Conservation (phyloP, 192 early-diverging fungal genomes). For the Paraglomus brasilianum region DNA sequence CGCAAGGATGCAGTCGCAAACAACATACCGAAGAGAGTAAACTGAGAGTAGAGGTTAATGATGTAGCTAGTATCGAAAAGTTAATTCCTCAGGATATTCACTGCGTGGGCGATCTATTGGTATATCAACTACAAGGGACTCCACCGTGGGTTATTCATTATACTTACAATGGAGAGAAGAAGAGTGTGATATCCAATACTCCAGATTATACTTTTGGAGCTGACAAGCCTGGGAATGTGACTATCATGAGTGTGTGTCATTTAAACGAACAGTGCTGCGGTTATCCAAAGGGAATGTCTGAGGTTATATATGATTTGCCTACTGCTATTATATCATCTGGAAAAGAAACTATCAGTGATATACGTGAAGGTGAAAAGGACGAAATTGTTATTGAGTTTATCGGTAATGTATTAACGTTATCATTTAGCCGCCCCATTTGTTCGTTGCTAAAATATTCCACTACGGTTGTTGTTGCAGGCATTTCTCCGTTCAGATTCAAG, state of each 20-base stretch:
- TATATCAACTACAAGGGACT: slow-evolving; percentile 35
- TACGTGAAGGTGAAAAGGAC: slow-evolving; percentile 45
- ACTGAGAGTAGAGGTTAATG: slow-evolving; percentile 8
- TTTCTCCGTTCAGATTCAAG: slow-evolving; percentile 47
- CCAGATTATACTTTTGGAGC: slow-evolving; percentile 36
- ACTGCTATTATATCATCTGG: slow-evolving; percentile 41
- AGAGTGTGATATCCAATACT: slow-evolving; percentile 30
- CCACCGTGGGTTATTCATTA: slow-evolving; percentile 33
- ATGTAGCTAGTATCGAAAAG: slow-evolving; percentile 21
- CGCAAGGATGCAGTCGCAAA: slow-evolving; percentile 34
- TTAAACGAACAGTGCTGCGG: slow-evolving; percentile 44
- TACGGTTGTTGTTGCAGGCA: background rate
- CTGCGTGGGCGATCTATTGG: slow-evolving; percentile 45
- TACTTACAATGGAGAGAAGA: slow-evolving; percentile 34
- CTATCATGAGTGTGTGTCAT: slow-evolving; percentile 46
- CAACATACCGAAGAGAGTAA: slow-evolving; percentile 7
- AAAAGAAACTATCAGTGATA: slow-evolving; percentile 44
- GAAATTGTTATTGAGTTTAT: slow-evolving; percentile 45
- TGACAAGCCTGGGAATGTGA: slow-evolving; percentile 50
- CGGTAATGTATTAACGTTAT: slow-evolving; percentile 26
- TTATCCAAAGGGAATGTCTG: slow-evolving; percentile 38
- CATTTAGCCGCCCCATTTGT: slow-evolving; percentile 1
- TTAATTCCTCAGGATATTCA: slow-evolving; percentile 30
- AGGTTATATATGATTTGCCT: slow-evolving; percentile 42
- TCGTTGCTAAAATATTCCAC: background rate